Evolutionary conservation across 2,329 filamentous ascomycete genomes (phyloP).

Genomic region (Cercospora janseana): DNA sequence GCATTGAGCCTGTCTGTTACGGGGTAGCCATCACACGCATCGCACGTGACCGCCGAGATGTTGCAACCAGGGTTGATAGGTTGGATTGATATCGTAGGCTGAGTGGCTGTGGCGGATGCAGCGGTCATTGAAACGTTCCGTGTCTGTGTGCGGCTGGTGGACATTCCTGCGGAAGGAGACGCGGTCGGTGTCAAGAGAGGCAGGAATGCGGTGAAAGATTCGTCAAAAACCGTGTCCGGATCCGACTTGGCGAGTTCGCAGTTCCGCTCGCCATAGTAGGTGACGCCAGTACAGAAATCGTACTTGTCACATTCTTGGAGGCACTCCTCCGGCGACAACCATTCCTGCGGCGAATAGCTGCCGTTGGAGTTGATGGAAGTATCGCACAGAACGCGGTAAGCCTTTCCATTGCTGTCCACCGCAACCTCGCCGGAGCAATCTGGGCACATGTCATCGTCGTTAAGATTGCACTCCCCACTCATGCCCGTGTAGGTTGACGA

Average conservation of each 20-base stretch:
- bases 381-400: conserved; percentile 25
- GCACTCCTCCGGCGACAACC: conserved; percentile 24
- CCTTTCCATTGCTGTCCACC: conserved; percentile 15
- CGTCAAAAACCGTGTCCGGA: conserved; percentile 12
- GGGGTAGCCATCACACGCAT: conserved; percentile 26
- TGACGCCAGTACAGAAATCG: conserved; percentile 28
- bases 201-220: conserved; percentile 31
- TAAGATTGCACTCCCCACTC: conserved; percentile 17
- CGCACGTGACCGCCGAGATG: conserved; percentile 23
- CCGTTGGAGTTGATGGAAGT: conserved; percentile 19
- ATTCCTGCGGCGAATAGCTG: conserved; percentile 26
- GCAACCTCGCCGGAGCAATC: conserved; percentile 25
- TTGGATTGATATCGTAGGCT: conserved; percentile 22
- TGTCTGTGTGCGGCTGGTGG: conserved; percentile 1
- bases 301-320: conserved; percentile 26
- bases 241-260: conserved; percentile 30
- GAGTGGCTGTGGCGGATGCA: neutral
- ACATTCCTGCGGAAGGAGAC: neutral
- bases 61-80: conserved; percentile 24
- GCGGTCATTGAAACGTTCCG: conserved; percentile 12
- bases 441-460: conserved; percentile 27
- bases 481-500: conserved; percentile 3
- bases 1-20: conserved; percentile 29
- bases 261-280: conserved; percentile 26
- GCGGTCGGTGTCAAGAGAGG: conserved; percentile 21